Evolutionary conservation across 202 grass and related monocot genomes (phyloP).

Genomic region (Digitaria exilis): DNA sequence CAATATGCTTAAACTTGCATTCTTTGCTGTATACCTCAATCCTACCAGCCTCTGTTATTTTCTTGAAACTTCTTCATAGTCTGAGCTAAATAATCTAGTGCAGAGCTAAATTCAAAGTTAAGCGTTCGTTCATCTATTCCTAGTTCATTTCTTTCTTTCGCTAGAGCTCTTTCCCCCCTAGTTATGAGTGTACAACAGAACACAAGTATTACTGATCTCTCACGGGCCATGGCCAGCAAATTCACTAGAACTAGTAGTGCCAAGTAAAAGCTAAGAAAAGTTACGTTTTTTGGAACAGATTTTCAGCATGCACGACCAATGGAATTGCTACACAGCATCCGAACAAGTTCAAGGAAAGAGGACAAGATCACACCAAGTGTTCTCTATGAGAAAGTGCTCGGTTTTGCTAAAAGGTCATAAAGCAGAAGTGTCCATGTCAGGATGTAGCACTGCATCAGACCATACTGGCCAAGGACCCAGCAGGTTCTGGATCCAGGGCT

Average conservation of each 20-base stretch:
- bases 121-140: too few species aligned
- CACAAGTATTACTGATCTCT: background rate
- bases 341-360: slow-evolving; percentile 18
- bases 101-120: background rate
- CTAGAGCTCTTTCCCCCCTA: background rate
- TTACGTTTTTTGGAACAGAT: slow-evolving; percentile 33
- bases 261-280: background rate
- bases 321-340: slow-evolving; percentile 61
- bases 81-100: too few species aligned
- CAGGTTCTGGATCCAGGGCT: slow-evolving; percentile 61
- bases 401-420: slow-evolving; percentile 36
- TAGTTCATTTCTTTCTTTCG: background rate
- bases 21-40: too few species aligned
- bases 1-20: too few species aligned
- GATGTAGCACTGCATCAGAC: background rate
- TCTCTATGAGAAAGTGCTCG: slow-evolving; percentile 61
- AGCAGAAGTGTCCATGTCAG: slow-evolving; percentile 55
- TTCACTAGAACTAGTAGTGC: background rate
- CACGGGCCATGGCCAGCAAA: background rate
- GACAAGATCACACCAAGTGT: slow-evolving; percentile 34
- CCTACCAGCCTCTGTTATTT: too few species aligned
- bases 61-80: too few species aligned
- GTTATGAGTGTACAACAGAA: background rate
- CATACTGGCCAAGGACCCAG: background rate
- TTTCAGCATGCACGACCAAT: slow-evolving; percentile 72